phyloP scores from a whole-genome alignment of 331 rosid species.

The Saraca asoca region DNA sequence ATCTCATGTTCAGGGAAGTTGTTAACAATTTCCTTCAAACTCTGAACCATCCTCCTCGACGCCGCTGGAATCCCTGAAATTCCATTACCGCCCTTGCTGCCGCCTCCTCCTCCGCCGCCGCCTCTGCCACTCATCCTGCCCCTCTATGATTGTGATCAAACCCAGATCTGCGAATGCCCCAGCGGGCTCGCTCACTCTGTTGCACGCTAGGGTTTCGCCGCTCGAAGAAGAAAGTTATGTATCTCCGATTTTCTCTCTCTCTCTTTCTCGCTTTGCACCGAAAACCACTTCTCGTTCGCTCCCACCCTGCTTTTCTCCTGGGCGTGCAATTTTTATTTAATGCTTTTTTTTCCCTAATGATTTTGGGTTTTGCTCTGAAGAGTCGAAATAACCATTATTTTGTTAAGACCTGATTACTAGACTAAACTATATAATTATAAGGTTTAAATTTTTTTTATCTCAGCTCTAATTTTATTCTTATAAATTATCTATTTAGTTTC shows the following conservation, averaged over 20 bases:
- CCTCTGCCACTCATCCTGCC: slow-evolving; percentile 65
- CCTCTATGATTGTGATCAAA: slow-evolving; percentile 18
- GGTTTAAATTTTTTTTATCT: too few species aligned
- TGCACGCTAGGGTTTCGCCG: slow-evolving; percentile 58
- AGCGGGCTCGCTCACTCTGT: slow-evolving; percentile 17
- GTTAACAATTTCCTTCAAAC: slow-evolving; percentile 84
- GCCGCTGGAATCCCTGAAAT: slow-evolving; percentile 71
- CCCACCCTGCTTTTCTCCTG: slow-evolving; percentile 27
- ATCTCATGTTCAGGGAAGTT: slow-evolving; percentile 93
- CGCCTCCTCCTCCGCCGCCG: slow-evolving; percentile 32
- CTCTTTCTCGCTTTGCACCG: slow-evolving; percentile 45
- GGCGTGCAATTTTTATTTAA: neutral
- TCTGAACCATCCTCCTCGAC: slow-evolving; percentile 87
- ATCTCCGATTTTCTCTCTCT: slow-evolving; percentile 8
- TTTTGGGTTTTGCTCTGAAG: too few species aligned
- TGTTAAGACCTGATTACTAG: too few species aligned
- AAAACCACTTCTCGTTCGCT: slow-evolving; percentile 44
- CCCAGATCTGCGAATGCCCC: slow-evolving; percentile 63
- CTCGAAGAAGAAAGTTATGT: slow-evolving; percentile 28
- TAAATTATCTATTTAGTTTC: too few species aligned
- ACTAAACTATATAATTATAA: too few species aligned
- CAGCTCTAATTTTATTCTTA: too few species aligned
- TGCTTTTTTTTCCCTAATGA: neutral
- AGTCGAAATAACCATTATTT: too few species aligned
- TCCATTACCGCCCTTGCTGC: slow-evolving; percentile 56